Conservation (phyloP, 2,329 filamentous ascomycete genomes). For the Verticillium isaacii region DNA sequence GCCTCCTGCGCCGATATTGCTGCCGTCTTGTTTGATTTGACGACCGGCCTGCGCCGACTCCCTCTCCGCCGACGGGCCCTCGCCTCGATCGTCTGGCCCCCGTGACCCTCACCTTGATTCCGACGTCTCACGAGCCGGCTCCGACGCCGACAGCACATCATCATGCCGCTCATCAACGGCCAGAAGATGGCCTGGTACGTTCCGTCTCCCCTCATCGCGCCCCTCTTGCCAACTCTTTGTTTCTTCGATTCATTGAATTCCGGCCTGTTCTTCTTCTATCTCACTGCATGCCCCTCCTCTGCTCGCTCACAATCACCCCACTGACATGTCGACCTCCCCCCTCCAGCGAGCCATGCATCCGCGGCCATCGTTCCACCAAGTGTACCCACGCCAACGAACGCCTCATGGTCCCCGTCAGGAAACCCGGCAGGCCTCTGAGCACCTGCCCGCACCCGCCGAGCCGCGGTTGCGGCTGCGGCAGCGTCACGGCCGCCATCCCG, state of each 20-base stretch:
- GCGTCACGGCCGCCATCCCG: constrained; percentile 61
- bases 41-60: not conserved
- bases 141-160: constrained; percentile 13
- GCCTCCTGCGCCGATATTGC: not conserved
- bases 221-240: not conserved
- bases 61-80: not conserved
- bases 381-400: constrained; percentile 65
- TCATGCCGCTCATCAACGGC: constrained; percentile 65
- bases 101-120: not conserved
- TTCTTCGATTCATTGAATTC: not conserved
- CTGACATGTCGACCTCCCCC: not conserved
- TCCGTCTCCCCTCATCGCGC: constrained; percentile 28
- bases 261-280: not conserved
- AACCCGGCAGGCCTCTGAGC: constrained; percentile 66
- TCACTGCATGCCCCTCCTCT: not conserved
- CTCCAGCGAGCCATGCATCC: constrained; percentile 65
- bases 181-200: constrained; percentile 67
- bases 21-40: not conserved
- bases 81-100: not conserved
- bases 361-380: constrained; percentile 71
- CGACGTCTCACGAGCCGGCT: not conserved
- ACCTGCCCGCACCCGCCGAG: constrained; percentile 63
- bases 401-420: constrained; percentile 65
- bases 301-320: not conserved
- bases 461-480: constrained; percentile 55